Percentiles rank a stretch among this genome's conserved stretches.
phyloP scores from a whole-genome alignment of 2,329 filamentous ascomycete genomes.

The Calonectria pauciramosa region DNA sequence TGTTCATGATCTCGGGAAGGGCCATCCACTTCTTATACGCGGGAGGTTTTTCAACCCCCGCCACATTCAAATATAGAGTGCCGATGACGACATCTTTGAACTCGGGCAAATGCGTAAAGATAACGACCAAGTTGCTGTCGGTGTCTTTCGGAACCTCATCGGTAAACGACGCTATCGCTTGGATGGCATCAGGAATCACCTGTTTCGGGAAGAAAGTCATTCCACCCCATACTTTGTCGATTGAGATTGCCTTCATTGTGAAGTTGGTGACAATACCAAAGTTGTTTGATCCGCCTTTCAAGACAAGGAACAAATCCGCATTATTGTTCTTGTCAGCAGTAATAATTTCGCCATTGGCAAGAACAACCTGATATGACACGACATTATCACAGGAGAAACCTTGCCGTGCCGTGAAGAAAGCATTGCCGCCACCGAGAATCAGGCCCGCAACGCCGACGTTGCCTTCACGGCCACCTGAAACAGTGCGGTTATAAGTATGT shows the following conservation, averaged over 20 bases:
- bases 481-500: not conserved
- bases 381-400: slow-evolving; percentile 8
- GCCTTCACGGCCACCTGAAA: not conserved
- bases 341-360: not conserved
- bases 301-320: slow-evolving; percentile 61
- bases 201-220: slow-evolving; percentile 36
- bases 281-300: slow-evolving; percentile 65
- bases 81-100: slow-evolving; percentile 31
- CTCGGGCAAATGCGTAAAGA: slow-evolving; percentile 29
- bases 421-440: not conserved
- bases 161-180: slow-evolving; percentile 24
- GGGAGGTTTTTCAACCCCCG: slow-evolving; percentile 30
- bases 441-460: not conserved
- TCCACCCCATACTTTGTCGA: slow-evolving; percentile 35
- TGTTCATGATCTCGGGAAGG: slow-evolving; percentile 33
- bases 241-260: not conserved
- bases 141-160: slow-evolving; percentile 30
- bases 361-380: slow-evolving; percentile 5
- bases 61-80: slow-evolving; percentile 33
- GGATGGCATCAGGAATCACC: slow-evolving; percentile 30
- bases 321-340: slow-evolving; percentile 42
- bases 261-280: slow-evolving; percentile 62
- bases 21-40: slow-evolving; percentile 37
- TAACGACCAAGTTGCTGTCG: slow-evolving; percentile 30
- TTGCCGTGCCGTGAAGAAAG: not conserved